Base-by-base conservation (phyloP, 495 filamentous ascomycete genomes). In the Lentithecium fluviatile region DNA sequence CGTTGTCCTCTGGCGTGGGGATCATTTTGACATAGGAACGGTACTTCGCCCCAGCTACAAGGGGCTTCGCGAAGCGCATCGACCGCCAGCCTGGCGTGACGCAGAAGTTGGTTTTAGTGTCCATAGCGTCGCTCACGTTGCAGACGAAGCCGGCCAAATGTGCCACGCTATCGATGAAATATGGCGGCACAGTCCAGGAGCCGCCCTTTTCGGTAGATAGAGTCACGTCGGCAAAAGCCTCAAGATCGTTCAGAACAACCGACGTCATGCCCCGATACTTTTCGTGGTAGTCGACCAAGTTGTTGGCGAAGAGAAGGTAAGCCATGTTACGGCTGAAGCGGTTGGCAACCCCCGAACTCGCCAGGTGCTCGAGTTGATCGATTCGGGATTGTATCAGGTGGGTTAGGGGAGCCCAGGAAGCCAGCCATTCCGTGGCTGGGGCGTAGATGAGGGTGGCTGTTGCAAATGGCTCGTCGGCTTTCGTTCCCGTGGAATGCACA, bases 141-240 rank as follows among this genome's bases (percentile, higher is more conserved):
- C 76, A 58, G n/a, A 74, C 60, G 34, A 78, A 72, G 0, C 79
- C 78, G 2, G 71, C 71, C 0, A 81, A 42, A 57, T 80, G 77
- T 0, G 60, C 65, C 10, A 79, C 58, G 21, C 70, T 74, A 47
- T 81, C 79, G 49, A 80, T 78, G 48, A 64, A 76, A 51, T 78
- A 69, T 0, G 78, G 78, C 1, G 73, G 65, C 8, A 67, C 61
- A 26, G 66, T 69, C 66, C 70, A 79, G 0, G 43, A 65, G n/a
- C 71, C 75, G 21, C 61, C 54, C 20, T 21, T 43, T 0, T 71
- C 62, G 0, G 63, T 34, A 11, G 58, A 64, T 3, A 81, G 73
- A 1, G 42, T 40, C 8, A 82, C 62, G 8, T 76, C 69, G 2
- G 78, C 77, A 25, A 58, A 62, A 0, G 73, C 78, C 56, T 82